Conservation (phyloP, 2,329 filamentous ascomycete genomes). For the Triangularia setosa region DNA sequence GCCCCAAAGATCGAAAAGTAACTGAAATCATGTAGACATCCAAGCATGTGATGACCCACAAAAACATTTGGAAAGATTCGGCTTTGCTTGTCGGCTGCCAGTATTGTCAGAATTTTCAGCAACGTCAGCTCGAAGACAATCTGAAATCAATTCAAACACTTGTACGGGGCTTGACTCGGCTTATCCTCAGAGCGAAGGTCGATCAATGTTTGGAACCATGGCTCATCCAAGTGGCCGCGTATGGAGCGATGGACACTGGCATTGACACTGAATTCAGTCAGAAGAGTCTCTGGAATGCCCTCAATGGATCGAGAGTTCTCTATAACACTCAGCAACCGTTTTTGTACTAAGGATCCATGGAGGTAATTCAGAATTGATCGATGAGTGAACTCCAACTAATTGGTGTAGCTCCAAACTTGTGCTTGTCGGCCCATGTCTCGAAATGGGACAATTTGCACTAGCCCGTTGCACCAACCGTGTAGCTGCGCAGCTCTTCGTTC, state of each 20-base stretch:
- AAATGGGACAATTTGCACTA: background rate
- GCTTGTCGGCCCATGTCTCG: background rate
- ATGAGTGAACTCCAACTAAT: background rate
- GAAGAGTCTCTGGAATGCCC: background rate
- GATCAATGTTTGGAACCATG: background rate
- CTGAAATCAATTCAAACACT: background rate
- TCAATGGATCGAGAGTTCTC: background rate
- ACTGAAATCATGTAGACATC: too few relatives aligned
- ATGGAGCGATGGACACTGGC: background rate
- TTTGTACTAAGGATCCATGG: background rate
- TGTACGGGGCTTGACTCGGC: background rate
- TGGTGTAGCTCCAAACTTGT: background rate
- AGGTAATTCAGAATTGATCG: background rate
- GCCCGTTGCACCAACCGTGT: background rate
- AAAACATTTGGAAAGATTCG: too few relatives aligned
- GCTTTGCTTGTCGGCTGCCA: background rate
- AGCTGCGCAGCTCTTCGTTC: background rate
- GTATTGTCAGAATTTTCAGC: background rate
- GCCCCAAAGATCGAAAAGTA: too few relatives aligned
- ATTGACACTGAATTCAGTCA: background rate
- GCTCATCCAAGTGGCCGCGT: background rate
- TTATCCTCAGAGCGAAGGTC: background rate
- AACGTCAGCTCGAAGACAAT: background rate
- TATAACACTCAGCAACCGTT: background rate
- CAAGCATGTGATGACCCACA: too few relatives aligned